Evolutionary conservation across 257 asterid species (phyloP), one percentile per base, ranked within the genome.

Genomic region (Nicotiana undulata): DNA sequence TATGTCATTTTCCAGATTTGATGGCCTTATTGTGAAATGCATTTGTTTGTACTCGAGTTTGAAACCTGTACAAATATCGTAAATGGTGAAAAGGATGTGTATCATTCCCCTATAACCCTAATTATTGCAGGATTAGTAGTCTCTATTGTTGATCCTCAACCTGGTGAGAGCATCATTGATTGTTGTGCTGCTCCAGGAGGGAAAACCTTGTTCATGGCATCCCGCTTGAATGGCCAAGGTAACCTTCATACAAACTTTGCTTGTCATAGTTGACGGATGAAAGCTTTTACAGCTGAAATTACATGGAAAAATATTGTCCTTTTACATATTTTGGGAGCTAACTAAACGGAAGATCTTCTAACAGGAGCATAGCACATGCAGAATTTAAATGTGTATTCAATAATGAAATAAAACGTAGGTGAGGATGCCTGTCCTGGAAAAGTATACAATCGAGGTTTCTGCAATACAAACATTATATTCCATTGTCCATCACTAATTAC

Each of bases 161-260:
- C 97, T 24, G 97, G 98, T 79, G 99, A 93, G 84, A 91, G 77
- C 68, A 93, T 95, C 81, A 85, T 95, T 75, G 99, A 95, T 88
- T 95, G 98, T 80, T 95, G 98, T 88, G 99, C 99, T 76, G 99
- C 99, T 64, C 99, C 99, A 31, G 99, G 99, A 65, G 99, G 99
- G 79, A 95, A 95, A 89, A 92, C 98, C 55, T 94, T 95, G 81
- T 95, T 93, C 90, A 89, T 95, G 93, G 99, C 99, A 56, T 88
- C 98, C 72, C 83, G 89, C 84, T 81, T 95, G 85, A 84, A 88
- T 59, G 97, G 95, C 82, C 91, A 86, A 86, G 99, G 99, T 93
- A 87, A 80, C 40, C 44, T 74, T 68, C 77, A 13, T 72, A 46
- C 61, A 46, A 74, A 74, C 61, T 26, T 49, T 74, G 24, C 16